phyloP scores from a whole-genome alignment of 2,329 filamentous ascomycete species.

The Arthroderma uncinatum region DNA sequence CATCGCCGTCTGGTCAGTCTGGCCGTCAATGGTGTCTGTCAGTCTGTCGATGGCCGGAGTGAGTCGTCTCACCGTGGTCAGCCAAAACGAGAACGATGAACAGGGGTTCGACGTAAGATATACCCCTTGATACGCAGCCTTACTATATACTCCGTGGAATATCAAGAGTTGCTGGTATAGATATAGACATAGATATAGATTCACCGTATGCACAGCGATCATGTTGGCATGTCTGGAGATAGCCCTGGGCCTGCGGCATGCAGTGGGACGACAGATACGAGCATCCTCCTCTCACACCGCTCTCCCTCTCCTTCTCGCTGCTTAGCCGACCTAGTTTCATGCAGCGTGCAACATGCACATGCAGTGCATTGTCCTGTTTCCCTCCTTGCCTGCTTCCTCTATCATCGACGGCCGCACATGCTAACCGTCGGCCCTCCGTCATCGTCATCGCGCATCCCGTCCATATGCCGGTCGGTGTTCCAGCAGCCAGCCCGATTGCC shows the following conservation, averaged over 20 bases:
- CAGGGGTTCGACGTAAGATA: no score
- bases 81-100: no score
- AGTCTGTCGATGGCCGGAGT: no score
- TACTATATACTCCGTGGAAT: no score
- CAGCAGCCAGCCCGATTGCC: background rate
- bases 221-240: no score
- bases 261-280: conserved; percentile 5
- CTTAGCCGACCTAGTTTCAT: background rate
- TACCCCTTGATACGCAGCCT: no score
- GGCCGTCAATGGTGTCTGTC: no score
- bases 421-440: background rate
- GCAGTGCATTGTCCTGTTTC: background rate
- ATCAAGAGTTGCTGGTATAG: no score
- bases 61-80: no score
- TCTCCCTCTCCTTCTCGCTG: background rate
- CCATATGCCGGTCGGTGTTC: background rate
- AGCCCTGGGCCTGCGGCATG: background rate
- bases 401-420: no score
- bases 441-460: background rate
- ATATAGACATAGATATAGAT: background rate
- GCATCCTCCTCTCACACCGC: background rate
- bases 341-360: conserved; percentile 3
- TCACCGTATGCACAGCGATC: no score
- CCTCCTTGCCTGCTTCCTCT: background rate
- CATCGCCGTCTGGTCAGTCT: no score